Evolutionary conservation across 177 flowering plant species (phyloP).

Genomic region (Vitis hybrid): DNA sequence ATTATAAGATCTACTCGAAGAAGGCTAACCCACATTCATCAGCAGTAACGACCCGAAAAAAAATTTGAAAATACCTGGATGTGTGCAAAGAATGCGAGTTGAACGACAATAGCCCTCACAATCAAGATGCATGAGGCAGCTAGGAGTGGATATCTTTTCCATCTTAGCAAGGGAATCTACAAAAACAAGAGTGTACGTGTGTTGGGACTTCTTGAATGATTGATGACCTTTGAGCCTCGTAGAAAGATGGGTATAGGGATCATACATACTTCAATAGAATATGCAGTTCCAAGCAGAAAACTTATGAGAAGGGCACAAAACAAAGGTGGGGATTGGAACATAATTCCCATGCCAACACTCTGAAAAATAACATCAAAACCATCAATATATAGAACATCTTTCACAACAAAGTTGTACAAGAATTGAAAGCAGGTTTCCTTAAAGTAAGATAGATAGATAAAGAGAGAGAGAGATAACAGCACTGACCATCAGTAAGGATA

Average conservation of each 20-base stretch:
- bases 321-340: conserved; percentile 37
- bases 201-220: neutral
- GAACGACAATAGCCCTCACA: conserved; percentile 36
- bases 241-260: neutral
- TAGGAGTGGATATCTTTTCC: conserved; percentile 36
- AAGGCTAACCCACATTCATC: too few species aligned
- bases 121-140: conserved; percentile 32
- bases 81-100: conserved; percentile 36
- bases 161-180: conserved; percentile 38
- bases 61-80: conserved; percentile 28
- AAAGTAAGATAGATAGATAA: too few species aligned
- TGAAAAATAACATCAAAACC: conserved; percentile 13
- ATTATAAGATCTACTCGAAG: too few species aligned
- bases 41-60: too few species aligned
- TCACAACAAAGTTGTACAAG: neutral
- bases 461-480: neutral
- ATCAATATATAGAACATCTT: neutral
- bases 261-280: conserved; percentile 42
- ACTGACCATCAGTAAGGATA: conserved; percentile 25
- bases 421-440: neutral
- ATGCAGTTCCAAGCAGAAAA: conserved; percentile 43
- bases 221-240: neutral
- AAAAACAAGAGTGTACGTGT: neutral
- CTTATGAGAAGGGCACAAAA: conserved; percentile 32
- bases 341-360: conserved; percentile 39